Percentiles rank a stretch among this genome's conserved stretches.
phyloP scores from a whole-genome alignment of 2,329 filamentous ascomycete genomes.

The Alternaria triticina region DNA sequence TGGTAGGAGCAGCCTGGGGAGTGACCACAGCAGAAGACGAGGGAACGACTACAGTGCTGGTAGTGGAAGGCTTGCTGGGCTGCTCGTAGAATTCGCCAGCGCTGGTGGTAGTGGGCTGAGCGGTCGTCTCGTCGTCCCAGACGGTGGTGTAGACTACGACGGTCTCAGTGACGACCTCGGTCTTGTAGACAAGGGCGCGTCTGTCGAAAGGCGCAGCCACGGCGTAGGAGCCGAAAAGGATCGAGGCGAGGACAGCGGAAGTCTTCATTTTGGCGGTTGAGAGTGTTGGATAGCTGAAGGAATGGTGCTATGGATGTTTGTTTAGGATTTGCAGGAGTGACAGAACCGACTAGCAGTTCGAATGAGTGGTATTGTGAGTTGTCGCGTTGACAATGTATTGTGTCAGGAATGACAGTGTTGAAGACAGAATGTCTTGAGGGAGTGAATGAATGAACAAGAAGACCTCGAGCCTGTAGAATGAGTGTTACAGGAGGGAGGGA shows the following conservation, averaged over 20 bases:
- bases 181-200: slow-evolving; percentile 45
- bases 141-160: slow-evolving; percentile 46
- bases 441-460: slow-evolving; percentile 41
- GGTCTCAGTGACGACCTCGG: slow-evolving; percentile 42
- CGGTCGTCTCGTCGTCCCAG: slow-evolving; percentile 33
- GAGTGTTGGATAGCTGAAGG: slow-evolving; percentile 13
- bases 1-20: slow-evolving; percentile 15
- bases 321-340: slow-evolving; percentile 24
- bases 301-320: slow-evolving; percentile 21
- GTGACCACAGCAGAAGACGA: slow-evolving; percentile 15
- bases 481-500: slow-evolving; percentile 21
- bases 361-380: slow-evolving; percentile 15
- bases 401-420: slow-evolving; percentile 39
- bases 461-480: slow-evolving; percentile 49
- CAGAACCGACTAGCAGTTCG: slow-evolving; percentile 48
- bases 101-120: slow-evolving; percentile 26
- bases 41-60: slow-evolving; percentile 20
- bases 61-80: slow-evolving; percentile 27
- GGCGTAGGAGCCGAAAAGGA: slow-evolving; percentile 44
- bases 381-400: slow-evolving; percentile 28
- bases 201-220: slow-evolving; percentile 43
- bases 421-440: slow-evolving; percentile 46
- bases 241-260: slow-evolving; percentile 42
- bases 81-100: slow-evolving; percentile 34
- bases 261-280: slow-evolving; percentile 43